These are phyloP conservation scores for Ceratopteris richardii DNA, from an alignment of 75 land plant genomes.

Conservation along the genomic window DNA sequence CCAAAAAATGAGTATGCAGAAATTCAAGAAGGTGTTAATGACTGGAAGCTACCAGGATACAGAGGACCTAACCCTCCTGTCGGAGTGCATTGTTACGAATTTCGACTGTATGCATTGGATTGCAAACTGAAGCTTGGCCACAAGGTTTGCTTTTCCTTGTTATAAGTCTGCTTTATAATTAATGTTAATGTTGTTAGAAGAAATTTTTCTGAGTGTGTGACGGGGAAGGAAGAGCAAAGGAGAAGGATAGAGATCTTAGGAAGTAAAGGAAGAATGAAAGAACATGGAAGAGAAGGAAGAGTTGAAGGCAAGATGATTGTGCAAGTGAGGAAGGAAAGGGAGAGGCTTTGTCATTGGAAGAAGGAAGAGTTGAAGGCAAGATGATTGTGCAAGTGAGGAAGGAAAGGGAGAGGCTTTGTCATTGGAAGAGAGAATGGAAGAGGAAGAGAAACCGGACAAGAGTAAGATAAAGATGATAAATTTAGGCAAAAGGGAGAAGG, in stretches of 20 bases:
- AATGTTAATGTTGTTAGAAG: background rate
- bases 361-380: background rate
- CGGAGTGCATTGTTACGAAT: constrained; percentile 46
- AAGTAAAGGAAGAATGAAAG: background rate
- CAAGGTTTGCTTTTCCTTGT: constrained; percentile 33
- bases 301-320: background rate
- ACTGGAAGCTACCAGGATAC: constrained; percentile 74
- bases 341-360: no score
- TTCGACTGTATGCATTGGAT: constrained; percentile 71
- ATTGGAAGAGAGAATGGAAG: background rate
- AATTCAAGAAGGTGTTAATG: constrained; percentile 66
- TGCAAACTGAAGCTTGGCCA: constrained; percentile 53
- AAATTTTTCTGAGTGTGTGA: background rate
- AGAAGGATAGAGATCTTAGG: background rate
- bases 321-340: background rate
- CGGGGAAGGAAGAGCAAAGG: background rate
- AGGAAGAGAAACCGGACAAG: no score
- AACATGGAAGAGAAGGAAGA: background rate
- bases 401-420: no score
- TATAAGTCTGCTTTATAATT: background rate
- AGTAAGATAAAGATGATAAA: no score
- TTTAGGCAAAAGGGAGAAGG: no score
- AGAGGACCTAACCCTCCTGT: constrained; percentile 49
- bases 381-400: background rate
- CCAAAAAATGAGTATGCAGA: constrained; percentile 41